Percentiles rank a stretch among this genome's conserved stretches.
phyloP scores from a whole-genome alignment of 2,329 filamentous ascomycete genomes.

The Cercospora sesami region DNA sequence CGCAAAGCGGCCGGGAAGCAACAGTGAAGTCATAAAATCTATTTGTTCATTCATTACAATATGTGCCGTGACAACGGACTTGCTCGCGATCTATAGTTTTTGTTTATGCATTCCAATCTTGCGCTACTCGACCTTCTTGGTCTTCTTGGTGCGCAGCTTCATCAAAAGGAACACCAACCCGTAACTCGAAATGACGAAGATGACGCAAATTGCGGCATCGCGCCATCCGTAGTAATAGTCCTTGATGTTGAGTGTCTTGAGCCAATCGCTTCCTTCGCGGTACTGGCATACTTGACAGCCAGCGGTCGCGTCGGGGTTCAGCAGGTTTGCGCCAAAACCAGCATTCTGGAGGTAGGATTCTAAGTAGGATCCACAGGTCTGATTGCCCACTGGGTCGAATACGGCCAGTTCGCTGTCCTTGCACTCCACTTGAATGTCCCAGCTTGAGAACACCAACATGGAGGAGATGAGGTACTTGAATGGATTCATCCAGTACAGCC shows the following conservation, averaged over 20 bases:
- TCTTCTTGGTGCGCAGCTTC: conserved; percentile 45
- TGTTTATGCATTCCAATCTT: neutral
- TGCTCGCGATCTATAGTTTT: neutral
- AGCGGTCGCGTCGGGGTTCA: conserved; percentile 59
- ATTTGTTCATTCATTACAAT: neutral
- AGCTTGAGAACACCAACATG: conserved; percentile 43
- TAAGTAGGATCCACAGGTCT: conserved; percentile 62
- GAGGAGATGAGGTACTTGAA: conserved; percentile 47
- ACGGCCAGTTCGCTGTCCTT: conserved; percentile 40
- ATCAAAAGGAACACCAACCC: conserved; percentile 18
- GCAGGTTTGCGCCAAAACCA: conserved; percentile 50
- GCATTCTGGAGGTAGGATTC: conserved; percentile 51
- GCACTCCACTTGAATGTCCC: conserved; percentile 44
- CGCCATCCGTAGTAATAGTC: conserved; percentile 66
- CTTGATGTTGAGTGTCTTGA: conserved; percentile 59
- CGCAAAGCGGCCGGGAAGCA: neutral
- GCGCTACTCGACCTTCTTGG: conserved; percentile 39
- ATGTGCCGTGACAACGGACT: neutral
- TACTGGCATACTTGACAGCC: conserved; percentile 64
- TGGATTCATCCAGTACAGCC: conserved; percentile 41
- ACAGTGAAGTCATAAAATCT: neutral
- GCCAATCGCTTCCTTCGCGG: conserved; percentile 57
- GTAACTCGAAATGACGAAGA: conserved; percentile 47
- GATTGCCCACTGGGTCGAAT: conserved; percentile 51
- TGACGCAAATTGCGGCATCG: conserved; percentile 59